Evolutionary conservation across 306 rosid genomes (phyloP).

Genomic region (Carpinus fangiana): DNA sequence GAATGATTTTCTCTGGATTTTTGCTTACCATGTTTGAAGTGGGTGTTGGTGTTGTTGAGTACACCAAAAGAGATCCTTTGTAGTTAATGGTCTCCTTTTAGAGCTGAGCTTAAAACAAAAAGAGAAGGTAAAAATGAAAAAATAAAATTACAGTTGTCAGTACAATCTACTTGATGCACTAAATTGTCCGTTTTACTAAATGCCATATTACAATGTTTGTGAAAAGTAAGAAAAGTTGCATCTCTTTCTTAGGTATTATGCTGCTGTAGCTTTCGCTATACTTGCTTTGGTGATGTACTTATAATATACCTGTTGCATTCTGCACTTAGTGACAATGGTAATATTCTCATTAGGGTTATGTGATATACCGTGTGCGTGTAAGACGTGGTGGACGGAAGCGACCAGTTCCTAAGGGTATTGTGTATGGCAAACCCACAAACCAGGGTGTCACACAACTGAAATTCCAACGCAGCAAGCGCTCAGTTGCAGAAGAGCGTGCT

Average conservation of each 20-base stretch:
- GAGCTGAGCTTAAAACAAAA: neutral
- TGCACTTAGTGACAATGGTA: neutral
- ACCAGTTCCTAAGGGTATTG: slow-evolving; percentile 25
- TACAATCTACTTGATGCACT: neutral
- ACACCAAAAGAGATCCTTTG: neutral
- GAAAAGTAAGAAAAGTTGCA: neutral
- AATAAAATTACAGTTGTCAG: neutral
- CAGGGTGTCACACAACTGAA: slow-evolving; percentile 33
- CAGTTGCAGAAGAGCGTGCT: slow-evolving; percentile 31
- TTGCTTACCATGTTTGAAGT: no score
- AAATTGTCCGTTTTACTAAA: neutral
- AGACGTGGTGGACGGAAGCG: slow-evolving; percentile 27
- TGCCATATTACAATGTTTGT: neutral
- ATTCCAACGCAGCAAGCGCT: slow-evolving; percentile 34
- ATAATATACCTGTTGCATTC: neutral
- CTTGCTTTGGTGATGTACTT: neutral
- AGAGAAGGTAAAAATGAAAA: neutral
- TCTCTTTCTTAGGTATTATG: neutral
- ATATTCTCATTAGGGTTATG: slow-evolving; percentile 16
- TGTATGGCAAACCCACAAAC: slow-evolving; percentile 28
- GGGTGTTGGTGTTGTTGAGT: no score
- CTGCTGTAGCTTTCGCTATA: neutral
- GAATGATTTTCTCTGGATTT: no score
- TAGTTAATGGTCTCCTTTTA: neutral
- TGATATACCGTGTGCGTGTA: slow-evolving; percentile 20